Percentiles rank a stretch among this genome's conserved stretches.
These are phyloP conservation scores for Ceratocystis cubensis DNA, from an alignment of 2,329 filamentous ascomycete species.

Conservation along the genomic window DNA sequence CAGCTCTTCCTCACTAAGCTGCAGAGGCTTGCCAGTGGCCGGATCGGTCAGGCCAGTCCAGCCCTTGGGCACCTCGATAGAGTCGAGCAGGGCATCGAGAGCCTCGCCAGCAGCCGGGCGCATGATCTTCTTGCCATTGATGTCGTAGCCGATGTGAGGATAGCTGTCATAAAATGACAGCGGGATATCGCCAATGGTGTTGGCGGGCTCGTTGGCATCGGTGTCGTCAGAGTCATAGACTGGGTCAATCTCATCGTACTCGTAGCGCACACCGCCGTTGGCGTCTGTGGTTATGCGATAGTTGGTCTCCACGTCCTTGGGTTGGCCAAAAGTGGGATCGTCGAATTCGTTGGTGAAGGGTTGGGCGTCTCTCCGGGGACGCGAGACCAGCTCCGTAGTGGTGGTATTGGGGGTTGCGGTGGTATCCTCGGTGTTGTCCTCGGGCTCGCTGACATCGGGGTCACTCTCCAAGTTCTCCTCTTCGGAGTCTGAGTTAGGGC, in stretches of 20 bases:
- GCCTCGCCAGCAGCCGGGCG: slow-evolving; percentile 88
- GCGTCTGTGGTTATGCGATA: slow-evolving; percentile 61
- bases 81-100: slow-evolving; percentile 83
- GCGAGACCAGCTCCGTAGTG: slow-evolving; percentile 27
- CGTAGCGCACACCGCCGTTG: slow-evolving; percentile 78
- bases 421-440: slow-evolving; percentile 31
- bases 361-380: slow-evolving; percentile 25
- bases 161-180: slow-evolving; percentile 94
- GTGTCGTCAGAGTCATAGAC: slow-evolving; percentile 94
- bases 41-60: slow-evolving; percentile 96
- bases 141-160: slow-evolving; percentile 96
- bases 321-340: slow-evolving; percentile 24
- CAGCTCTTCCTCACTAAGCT: slow-evolving; percentile 76
- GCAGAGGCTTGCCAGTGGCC: slow-evolving; percentile 80
- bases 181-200: slow-evolving; percentile 93
- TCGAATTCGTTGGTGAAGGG: slow-evolving; percentile 27
- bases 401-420: slow-evolving; percentile 32
- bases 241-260: slow-evolving; percentile 88
- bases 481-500: slow-evolving; percentile 25
- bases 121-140: slow-evolving; percentile 97
- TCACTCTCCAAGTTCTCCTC: slow-evolving; percentile 37
- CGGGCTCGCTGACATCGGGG: slow-evolving; percentile 26
- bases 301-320: slow-evolving; percentile 27
- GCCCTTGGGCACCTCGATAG: slow-evolving; percentile 90
- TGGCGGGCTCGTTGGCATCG: slow-evolving; percentile 63